Percentiles rank a stretch among this genome's conserved stretches.
phyloP scores from a whole-genome alignment of 305 asterid species.

The Fraxinus baroniana region DNA sequence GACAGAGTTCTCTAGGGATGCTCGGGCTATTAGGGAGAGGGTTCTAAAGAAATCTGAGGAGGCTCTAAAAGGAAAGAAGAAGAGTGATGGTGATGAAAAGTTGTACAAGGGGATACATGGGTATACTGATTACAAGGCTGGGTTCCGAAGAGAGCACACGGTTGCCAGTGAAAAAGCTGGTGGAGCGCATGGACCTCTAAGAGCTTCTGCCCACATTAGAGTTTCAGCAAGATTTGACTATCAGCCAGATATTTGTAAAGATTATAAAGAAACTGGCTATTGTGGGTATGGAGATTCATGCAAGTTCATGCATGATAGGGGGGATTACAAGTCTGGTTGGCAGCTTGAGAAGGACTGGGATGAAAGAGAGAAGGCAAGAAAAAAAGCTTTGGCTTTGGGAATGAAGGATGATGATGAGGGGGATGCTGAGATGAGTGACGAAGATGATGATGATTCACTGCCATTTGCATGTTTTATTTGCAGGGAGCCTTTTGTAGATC shows the following conservation, averaged over 20 bases:
- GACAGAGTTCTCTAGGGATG: conserved; percentile 82
- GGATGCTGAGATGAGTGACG: conserved; percentile 52
- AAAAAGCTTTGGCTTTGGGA: conserved; percentile 61
- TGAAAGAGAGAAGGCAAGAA: conserved; percentile 76
- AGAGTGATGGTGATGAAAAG: conserved; percentile 59
- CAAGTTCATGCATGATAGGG: conserved; percentile 97
- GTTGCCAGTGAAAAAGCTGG: conserved; percentile 93
- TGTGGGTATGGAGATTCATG: conserved; percentile 98
- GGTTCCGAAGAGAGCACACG: conserved; percentile 88
- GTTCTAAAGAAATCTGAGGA: conserved; percentile 79
- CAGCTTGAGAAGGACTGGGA: conserved; percentile 96
- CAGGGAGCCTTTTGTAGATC: conserved; percentile 83
- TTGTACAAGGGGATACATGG: conserved; percentile 77
- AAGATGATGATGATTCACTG: conserved; percentile 64
- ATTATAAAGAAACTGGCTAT: conserved; percentile 91
- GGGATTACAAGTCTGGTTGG: conserved; percentile 98
- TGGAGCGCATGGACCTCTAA: conserved; percentile 88
- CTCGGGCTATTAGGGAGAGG: conserved; percentile 86
- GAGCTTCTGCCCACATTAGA: conserved; percentile 94
- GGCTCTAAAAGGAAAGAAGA: conserved; percentile 67
- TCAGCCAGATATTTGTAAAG: conserved; percentile 98
- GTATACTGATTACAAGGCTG: conserved; percentile 92
- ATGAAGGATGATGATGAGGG: conserved; percentile 56
- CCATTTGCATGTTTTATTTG: conserved; percentile 96
- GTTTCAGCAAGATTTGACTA: conserved; percentile 94